These are phyloP conservation scores for Acanthamoeba quina DNA, from an alignment of 208 protist species.

Conservation along the genomic window DNA sequence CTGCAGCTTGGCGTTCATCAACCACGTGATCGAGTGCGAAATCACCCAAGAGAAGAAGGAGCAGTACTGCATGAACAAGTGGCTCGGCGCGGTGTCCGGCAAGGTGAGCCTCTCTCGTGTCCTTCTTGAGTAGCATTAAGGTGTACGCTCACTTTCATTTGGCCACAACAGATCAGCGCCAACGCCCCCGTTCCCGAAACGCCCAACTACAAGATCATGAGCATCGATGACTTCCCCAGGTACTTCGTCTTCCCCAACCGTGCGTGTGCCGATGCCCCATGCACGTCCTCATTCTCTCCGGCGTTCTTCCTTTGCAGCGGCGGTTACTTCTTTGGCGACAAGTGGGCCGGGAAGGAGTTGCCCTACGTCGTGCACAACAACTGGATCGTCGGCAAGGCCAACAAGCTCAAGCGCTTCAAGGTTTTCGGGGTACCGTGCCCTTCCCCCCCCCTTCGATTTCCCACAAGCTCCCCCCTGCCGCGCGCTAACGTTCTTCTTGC, in stretches of 20 bases:
- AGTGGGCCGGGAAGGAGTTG: neutral
- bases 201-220: constrained; percentile 13
- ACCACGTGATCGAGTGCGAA: constrained; percentile 37
- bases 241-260: neutral
- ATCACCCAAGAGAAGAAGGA: neutral
- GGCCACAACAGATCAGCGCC: neutral
- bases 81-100: neutral
- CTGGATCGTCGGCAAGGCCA: constrained; percentile 7
- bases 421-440: neutral
- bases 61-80: constrained; percentile 37
- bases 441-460: neutral
- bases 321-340: neutral
- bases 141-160: neutral
- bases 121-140: neutral
- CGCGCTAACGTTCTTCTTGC: neutral
- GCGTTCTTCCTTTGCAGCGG: neutral
- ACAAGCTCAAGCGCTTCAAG: constrained; percentile 11
- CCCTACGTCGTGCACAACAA: constrained; percentile 43
- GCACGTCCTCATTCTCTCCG: neutral
- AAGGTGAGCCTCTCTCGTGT: neutral
- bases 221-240: constrained; percentile 8
- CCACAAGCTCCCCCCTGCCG: neutral
- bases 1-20: neutral
- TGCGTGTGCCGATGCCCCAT: too few relatives aligned
- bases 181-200: neutral